Base-by-base conservation (phyloP, 805 yeast genomes). In the Zygotorulaspora sp. region DNA sequence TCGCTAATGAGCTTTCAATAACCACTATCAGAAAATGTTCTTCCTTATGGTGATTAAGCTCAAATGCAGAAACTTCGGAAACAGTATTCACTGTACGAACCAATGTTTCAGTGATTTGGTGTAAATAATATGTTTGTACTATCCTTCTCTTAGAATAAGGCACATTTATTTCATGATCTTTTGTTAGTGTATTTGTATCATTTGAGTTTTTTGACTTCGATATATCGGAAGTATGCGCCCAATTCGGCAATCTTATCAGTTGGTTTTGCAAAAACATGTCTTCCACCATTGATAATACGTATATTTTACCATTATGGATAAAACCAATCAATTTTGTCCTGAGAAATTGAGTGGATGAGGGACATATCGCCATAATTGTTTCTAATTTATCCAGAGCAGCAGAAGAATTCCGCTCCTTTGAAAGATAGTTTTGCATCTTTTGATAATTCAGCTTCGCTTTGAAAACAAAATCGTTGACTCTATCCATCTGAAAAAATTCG, bases 261-360 rank as follows among this genome's bases (percentile, higher is more conserved):
- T 54, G 55, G 38, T 62, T 62, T 59, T 88, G 96, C 32, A 90
- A 72, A 32, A 92, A 75, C 57, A 97, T 71, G 60, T 92, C 98
- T 52, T 92, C 98, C 47, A 88, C 86, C 25, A 86, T 67, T 0
- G 98, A 97, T 27, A 92, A 64, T 2, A 92, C 83, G 53, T 82
- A 92, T 0, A 92, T 81, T 51, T 84, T 87, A 8, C 96, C 97
- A 43, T 84, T 78, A 52, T 75, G 82, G 1, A 86, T 74, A 60
- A 92, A 92, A 0, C 99, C 99, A 33, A 92, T 68, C 13, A 90
- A 58, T 3, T 97, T 96, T 0, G 97, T 90, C 50, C 98, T 72
- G 35, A 92, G 69, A 58, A 89, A 92, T 37, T 41, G 39, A 3
- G 53, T 47, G 2, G 46, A 41, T 1, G 58, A 45, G 2, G 62